Conservation (phyloP, 1,284 basidiomycete species). For the Porogramme epimiltina region DNA sequence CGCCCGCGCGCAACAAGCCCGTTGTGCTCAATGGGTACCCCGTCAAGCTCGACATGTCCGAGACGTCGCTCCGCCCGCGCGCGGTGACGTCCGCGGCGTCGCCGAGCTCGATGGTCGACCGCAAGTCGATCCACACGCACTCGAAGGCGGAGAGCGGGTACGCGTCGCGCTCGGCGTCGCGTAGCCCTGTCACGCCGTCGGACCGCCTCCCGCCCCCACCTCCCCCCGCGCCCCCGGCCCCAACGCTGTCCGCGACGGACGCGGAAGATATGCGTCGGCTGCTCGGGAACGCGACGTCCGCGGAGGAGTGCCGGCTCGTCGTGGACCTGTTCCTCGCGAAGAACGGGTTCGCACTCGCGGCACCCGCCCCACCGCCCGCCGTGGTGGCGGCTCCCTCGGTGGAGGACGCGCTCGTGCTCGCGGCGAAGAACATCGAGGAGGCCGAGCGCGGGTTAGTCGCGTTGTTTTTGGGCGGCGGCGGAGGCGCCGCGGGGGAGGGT, state of each 20-base stretch:
- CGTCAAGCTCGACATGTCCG: slow-evolving; percentile 18
- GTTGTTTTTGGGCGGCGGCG: slow-evolving; percentile 29
- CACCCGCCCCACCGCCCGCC: slow-evolving; percentile 1
- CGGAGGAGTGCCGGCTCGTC: slow-evolving; percentile 83
- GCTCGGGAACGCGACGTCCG: slow-evolving; percentile 71
- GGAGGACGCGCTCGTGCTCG: slow-evolving; percentile 17
- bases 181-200: slow-evolving; percentile 15
- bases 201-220: slow-evolving; percentile 8
- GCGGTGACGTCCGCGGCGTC: slow-evolving; percentile 1
- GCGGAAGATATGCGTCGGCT: slow-evolving; percentile 70
- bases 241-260: slow-evolving; percentile 38
- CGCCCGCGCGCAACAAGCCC: slow-evolving; percentile 1
- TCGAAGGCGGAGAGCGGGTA: slow-evolving; percentile 22
- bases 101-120: slow-evolving; percentile 10
- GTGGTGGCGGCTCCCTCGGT: slow-evolving; percentile 7
- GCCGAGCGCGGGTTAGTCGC: slow-evolving; percentile 32
- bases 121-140: slow-evolving; percentile 12
- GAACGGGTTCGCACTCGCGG: slow-evolving; percentile 42
- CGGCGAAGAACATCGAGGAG: slow-evolving; percentile 21
- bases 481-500: slow-evolving; percentile 12
- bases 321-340: slow-evolving; percentile 79
- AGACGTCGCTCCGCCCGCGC: slow-evolving; percentile 11
- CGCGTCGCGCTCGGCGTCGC: slow-evolving; percentile 18
- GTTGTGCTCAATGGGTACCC: slow-evolving; percentile 12
- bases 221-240: slow-evolving; percentile 15